A percentile compares a stretch with the other conserved stretches of the same genome.
These are phyloP conservation scores for Colletotrichum euphorbiae DNA, from an alignment of 2,329 filamentous ascomycete species.

Conservation along the genomic window DNA sequence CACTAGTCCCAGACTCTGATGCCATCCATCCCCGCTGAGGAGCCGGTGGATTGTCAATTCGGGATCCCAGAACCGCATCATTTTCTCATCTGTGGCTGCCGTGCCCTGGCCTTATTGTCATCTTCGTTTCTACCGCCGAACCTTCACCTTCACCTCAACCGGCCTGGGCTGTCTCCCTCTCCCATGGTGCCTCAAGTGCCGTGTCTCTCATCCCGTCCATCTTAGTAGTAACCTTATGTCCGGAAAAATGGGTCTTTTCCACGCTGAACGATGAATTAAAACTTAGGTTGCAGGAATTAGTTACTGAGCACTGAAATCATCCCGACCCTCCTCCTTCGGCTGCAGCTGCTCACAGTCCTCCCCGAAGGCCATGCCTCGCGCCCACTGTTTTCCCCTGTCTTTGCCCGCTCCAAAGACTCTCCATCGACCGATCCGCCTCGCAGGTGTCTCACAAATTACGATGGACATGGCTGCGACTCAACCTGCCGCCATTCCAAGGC, in stretches of 20 bases:
- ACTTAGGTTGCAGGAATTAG: too few species aligned
- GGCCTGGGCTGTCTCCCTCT: not conserved
- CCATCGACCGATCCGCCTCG: conserved; percentile 19
- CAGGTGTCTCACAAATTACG: conserved; percentile 32
- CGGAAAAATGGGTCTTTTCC: too few species aligned
- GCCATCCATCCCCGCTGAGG: not conserved
- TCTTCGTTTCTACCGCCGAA: too few species aligned
- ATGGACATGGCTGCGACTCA: conserved; percentile 23
- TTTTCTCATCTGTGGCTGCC: not conserved
- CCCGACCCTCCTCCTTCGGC: not conserved
- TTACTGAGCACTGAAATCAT: too few species aligned
- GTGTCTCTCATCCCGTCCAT: not conserved
- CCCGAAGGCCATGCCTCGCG: conserved; percentile 2
- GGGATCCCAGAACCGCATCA: not conserved
- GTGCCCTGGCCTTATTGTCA: too few species aligned
- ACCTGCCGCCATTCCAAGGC: conserved; percentile 14
- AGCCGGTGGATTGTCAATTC: not conserved
- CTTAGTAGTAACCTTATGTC: too few species aligned
- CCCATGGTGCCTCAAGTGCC: not conserved
- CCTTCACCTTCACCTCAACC: too few species aligned
- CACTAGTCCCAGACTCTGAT: not conserved
- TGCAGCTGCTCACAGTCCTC: too few species aligned
- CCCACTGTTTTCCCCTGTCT: conserved; percentile 5
- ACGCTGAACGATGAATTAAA: too few species aligned
- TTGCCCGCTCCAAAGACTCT: not conserved